Base-by-base conservation (phyloP, 768 basidiomycete genomes). In the Tylopilus vinaceipallidus region DNA sequence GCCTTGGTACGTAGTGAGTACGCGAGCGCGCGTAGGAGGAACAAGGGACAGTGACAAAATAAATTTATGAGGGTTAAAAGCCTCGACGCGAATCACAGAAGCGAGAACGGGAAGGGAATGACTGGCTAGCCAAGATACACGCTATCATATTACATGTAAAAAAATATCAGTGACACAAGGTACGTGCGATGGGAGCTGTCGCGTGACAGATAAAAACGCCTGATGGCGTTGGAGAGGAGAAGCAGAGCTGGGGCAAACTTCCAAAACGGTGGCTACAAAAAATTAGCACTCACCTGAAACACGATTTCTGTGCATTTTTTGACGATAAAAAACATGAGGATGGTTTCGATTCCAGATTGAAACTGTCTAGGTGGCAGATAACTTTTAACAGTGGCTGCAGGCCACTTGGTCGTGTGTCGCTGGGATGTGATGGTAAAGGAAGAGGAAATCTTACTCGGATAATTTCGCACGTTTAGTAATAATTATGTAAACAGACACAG, bases 291-390 rank as follows among this genome's bases (percentile, higher is more conserved):
- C 50, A 69, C 68, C 55, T 56, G 61, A 60, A 53, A 61, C 56
- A 59, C 71, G 69, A 66, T 68, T 70, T 71, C 56, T 69, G 49
- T 59, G 63, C 71, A 72, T 72, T 56, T 71, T 64, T 66, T 19
- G 46, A 41, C 39, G 42, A 51, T 42, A 71, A 69, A 69, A 60
- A 64, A 72, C 69, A 70, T 70, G 58, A 65, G 60, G 54, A 59
- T 52, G 53, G 54, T 68, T 45, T 59, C 47, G 57, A 54, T 62
- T 70, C 69, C 69, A 70, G 69, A 67, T 69, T 70, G 69, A 56
- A 63, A 42, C 29, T 44, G 52, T 53, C 59, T 61, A 40, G 51
- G 50, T 43, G 44, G 38, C 45, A 49, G 20, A 38, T 41, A 48
- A 54, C 17, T 38, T 20, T 54, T 42, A 45, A 38, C 22, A 57